A percentile compares a stretch with the other conserved stretches of the same genome.
These are phyloP conservation scores for Leccinum pallidistipes DNA, from an alignment of 1,284 basidiomycete species.

Conservation along the genomic window DNA sequence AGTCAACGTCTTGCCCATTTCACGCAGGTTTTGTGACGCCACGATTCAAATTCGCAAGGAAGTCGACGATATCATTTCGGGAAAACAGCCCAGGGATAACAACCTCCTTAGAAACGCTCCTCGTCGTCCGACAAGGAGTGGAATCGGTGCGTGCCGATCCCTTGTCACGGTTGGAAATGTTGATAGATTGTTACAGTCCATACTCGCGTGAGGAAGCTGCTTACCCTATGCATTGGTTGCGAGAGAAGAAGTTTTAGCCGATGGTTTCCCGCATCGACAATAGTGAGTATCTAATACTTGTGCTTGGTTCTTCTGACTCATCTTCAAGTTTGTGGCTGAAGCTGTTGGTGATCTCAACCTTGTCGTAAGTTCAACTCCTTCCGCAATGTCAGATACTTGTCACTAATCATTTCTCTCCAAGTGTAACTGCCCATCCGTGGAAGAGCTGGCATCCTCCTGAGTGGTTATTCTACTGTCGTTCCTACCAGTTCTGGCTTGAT, in stretches of 20 bases:
- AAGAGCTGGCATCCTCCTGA: constrained; percentile 45
- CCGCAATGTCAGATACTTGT: constrained; percentile 1
- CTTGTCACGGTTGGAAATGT: background rate
- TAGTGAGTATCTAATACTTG: constrained; percentile 28
- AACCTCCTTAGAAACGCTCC: constrained; percentile 95
- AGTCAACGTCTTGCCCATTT: constrained; percentile 1
- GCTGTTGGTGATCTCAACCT: constrained; percentile 84
- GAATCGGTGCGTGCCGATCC: constrained; percentile 63
- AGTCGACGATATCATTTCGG: constrained; percentile 83
- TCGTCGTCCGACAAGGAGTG: constrained; percentile 81
- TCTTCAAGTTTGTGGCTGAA: constrained; percentile 27
- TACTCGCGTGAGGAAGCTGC: constrained; percentile 86
- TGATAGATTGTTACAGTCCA: constrained; percentile 48
- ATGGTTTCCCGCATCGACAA: constrained; percentile 62
- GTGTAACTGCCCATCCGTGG: constrained; percentile 90
- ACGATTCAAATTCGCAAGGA: constrained; percentile 96
- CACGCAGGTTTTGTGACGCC: constrained; percentile 84
- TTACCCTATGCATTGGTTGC: constrained; percentile 79
- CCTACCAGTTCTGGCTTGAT: constrained; percentile 17
- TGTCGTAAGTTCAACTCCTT: constrained; percentile 54
- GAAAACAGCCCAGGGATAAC: constrained; percentile 84
- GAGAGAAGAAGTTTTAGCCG: constrained; percentile 93
- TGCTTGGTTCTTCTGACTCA: constrained; percentile 1
- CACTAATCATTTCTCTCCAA: constrained; percentile 30
- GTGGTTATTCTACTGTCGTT: constrained; percentile 3